These are phyloP conservation scores for Tritrichomonas musculus DNA, from an alignment of 208 protist species.

Conservation along the genomic window DNA sequence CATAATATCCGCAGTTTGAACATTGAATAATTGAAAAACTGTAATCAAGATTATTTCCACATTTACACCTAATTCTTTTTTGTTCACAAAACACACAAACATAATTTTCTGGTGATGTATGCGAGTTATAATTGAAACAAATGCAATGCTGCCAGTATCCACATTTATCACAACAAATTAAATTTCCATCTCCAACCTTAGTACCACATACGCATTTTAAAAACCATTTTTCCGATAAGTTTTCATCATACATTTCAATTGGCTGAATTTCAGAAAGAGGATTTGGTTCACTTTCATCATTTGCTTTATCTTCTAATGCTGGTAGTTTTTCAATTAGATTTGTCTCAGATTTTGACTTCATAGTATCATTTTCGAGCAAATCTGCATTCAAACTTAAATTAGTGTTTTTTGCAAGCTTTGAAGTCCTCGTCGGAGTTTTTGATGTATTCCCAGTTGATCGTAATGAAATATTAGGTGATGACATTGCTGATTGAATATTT, in stretches of 20 bases:
- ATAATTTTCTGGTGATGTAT: constrained; percentile 24
- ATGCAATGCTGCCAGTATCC: constrained; percentile 26
- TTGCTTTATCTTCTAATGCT: too few species aligned
- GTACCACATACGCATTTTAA: neutral
- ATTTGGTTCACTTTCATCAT: too few species aligned
- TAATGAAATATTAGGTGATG: too few species aligned
- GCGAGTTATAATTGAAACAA: neutral
- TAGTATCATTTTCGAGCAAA: too few species aligned
- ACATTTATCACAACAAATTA: constrained; percentile 31
- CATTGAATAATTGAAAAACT: constrained; percentile 22
- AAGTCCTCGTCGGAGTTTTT: too few species aligned
- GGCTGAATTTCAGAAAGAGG: too few species aligned
- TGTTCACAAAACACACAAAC: neutral
- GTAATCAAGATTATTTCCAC: constrained; percentile 6
- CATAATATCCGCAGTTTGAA: constrained; percentile 22
- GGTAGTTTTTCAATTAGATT: too few species aligned
- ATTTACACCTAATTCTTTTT: neutral
- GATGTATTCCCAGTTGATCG: too few species aligned
- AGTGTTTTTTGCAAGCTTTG: too few species aligned
- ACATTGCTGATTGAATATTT: too few species aligned
- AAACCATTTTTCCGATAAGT: neutral
- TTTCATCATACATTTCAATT: neutral
- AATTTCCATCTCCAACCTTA: neutral
- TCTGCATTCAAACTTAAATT: too few species aligned
- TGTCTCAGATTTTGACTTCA: too few species aligned